Evolutionary conservation across 495 filamentous ascomycete genomes (phyloP), one percentile per base, ranked within the genome.

Genomic region (Sordaria brevicollis): DNA sequence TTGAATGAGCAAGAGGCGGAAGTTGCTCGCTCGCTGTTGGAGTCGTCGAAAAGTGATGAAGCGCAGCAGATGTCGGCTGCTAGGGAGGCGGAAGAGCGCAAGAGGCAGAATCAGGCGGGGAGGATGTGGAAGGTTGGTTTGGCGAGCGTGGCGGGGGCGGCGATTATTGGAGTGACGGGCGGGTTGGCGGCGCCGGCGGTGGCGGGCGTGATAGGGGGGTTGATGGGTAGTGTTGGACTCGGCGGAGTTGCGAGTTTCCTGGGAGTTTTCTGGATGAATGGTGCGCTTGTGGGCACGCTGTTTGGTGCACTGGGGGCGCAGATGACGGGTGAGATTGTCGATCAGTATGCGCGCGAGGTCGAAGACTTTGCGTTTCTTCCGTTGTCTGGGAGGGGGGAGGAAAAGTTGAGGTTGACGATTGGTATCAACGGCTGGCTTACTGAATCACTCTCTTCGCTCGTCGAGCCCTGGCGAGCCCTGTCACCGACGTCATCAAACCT

Each of bases 341-440:
- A 95, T 71, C 86, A 88, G 70, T 96, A 96, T 76, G 93, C 93
- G 0, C 84, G 85, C 39, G 92, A 96, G 73, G 92, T 97, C 0
- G 87, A 92, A 41, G 93, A 97, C 78, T 97, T 97, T 79, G 87
- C 87, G 11, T 97, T 97, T 77, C 77, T 96, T 21, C 93, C 93
- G 0, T 83, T 93, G 35, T 83, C 84, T 13, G 73, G 83, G 72
- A 73, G 78, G 79, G 81, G 74, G 11, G 39, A 75, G 71, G 76
- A 67, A 62, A 80, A 71, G 70, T 76, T 97, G 5, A 85, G 93
- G 10, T 88, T 97, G 5, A 93, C 90, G 0, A 90, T 97, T 68
- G 91, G 91, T 9, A 89, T 97, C 65, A 92, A 91, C 36, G 93
- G 93, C 19, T 97, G 93, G 93, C 17, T 62, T 0, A 62, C 49